phyloP scores from a whole-genome alignment of 306 rosid genomes.

The Pterocarpus macrocarpus region DNA sequence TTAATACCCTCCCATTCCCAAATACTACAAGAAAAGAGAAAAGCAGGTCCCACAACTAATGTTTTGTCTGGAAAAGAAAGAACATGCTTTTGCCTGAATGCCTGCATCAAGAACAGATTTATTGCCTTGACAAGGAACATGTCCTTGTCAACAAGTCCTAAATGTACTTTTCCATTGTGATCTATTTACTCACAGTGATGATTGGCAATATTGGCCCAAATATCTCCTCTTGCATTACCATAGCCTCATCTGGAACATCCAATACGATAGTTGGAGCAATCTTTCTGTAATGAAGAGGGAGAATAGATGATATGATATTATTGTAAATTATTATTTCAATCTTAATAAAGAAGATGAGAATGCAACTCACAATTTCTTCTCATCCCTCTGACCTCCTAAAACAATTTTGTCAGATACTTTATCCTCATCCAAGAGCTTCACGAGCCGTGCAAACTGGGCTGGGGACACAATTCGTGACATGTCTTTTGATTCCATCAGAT shows the following conservation, averaged over 20 bases:
- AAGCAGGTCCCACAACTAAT: too few species aligned
- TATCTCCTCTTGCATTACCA: slow-evolving; percentile 85
- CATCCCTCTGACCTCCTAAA: slow-evolving; percentile 80
- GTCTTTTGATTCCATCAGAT: slow-evolving; percentile 65
- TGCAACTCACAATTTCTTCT: slow-evolving; percentile 65
- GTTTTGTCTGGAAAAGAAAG: background rate
- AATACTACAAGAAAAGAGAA: too few species aligned
- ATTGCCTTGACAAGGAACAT: slow-evolving; percentile 17
- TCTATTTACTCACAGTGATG: slow-evolving; percentile 62
- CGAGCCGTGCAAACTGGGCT: slow-evolving; percentile 67
- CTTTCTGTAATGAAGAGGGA: slow-evolving; percentile 58
- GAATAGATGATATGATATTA: slow-evolving; percentile 24
- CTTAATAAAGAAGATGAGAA: slow-evolving; percentile 36
- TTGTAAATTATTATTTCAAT: slow-evolving; percentile 6
- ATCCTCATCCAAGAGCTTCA: slow-evolving; percentile 71
- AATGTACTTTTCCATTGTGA: slow-evolving; percentile 19
- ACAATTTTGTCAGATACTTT: slow-evolving; percentile 73
- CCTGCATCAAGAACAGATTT: too few species aligned
- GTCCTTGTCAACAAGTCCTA: slow-evolving; percentile 10
- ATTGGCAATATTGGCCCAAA: slow-evolving; percentile 86
- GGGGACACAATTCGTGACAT: slow-evolving; percentile 77
- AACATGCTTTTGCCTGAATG: background rate
- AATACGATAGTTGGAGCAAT: slow-evolving; percentile 82
- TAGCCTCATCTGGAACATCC: slow-evolving; percentile 74
- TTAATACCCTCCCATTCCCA: too few species aligned